phyloP scores from a whole-genome alignment of 305 asterid species.

The Solanum hybrid region DNA sequence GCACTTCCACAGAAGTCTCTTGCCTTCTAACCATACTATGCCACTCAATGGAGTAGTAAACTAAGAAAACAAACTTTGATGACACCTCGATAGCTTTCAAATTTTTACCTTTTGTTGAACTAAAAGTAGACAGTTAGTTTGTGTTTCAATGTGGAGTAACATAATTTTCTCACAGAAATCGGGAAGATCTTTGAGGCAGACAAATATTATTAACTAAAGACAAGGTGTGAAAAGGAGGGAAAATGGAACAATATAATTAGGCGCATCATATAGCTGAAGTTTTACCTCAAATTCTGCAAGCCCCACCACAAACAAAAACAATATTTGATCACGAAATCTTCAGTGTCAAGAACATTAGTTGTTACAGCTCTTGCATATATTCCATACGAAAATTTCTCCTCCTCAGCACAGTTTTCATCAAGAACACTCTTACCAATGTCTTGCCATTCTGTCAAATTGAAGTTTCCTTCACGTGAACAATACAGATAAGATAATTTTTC shows the following conservation, averaged over 20 bases:
- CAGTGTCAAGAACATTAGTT: constrained; percentile 64
- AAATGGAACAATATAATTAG: not conserved
- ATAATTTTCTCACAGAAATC: not conserved
- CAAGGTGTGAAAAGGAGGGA: not conserved
- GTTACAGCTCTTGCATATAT: constrained; percentile 66
- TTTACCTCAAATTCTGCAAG: constrained; percentile 73
- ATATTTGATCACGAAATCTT: constrained; percentile 55
- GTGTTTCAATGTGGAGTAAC: not conserved
- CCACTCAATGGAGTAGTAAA: not conserved
- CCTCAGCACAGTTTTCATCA: constrained; percentile 51
- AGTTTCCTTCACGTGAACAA: constrained; percentile 45
- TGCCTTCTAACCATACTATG: not conserved
- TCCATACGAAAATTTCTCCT: constrained; percentile 56
- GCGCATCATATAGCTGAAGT: not conserved
- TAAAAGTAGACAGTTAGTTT: not conserved
- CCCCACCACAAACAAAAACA: constrained; percentile 98
- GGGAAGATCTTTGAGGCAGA: not conserved
- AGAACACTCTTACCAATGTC: constrained; percentile 38
- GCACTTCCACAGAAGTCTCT: not conserved
- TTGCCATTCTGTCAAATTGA: constrained; percentile 46
- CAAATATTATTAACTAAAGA: not conserved
- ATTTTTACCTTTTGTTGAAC: not conserved
- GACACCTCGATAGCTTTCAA: not conserved
- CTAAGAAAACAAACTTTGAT: not conserved
- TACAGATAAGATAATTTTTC: constrained; percentile 30